These are phyloP conservation scores for Lentinula sp. DNA, from an alignment of 768 basidiomycete species.

Conservation along the genomic window DNA sequence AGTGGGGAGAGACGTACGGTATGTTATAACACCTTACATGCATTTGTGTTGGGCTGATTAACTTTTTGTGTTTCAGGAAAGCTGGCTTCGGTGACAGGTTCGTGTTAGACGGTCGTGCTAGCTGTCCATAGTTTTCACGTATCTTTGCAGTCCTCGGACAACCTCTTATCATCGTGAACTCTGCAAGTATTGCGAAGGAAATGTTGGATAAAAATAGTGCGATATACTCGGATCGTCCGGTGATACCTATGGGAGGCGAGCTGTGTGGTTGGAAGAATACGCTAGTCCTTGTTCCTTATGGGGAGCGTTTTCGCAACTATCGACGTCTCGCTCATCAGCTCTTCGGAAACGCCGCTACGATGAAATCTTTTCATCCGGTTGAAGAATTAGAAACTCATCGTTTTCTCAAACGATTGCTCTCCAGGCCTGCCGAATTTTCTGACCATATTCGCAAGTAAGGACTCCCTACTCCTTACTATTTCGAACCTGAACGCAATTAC, in stretches of 20 bases:
- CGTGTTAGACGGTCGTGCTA: background rate
- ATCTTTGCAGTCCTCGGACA: conserved; percentile 23
- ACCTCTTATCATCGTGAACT: conserved; percentile 29
- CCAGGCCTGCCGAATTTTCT: conserved; percentile 25
- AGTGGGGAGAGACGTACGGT: conserved; percentile 17
- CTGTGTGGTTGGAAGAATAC: conserved; percentile 8
- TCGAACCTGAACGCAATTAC: background rate
- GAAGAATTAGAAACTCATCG: conserved; percentile 33
- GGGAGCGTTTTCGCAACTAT: conserved; percentile 31
- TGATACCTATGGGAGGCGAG: conserved; percentile 14
- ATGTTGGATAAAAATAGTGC: conserved; percentile 36
- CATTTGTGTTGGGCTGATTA: background rate
- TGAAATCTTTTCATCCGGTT: conserved; percentile 30
- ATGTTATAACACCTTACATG: background rate
- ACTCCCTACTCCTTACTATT: background rate
- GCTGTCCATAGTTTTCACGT: background rate
- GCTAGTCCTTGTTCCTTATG: conserved; percentile 22
- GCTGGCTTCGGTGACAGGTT: conserved; percentile 1
- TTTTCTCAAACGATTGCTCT: conserved; percentile 32
- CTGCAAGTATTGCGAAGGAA: conserved; percentile 20
- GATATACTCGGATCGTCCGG: conserved; percentile 35
- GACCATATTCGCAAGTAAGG: conserved; percentile 32
- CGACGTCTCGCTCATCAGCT: conserved; percentile 35
- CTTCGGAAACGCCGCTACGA: conserved; percentile 31
- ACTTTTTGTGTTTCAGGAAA: background rate